phyloP scores from a whole-genome alignment of 495 filamentous ascomycete genomes.

The Penicillium daleae region DNA sequence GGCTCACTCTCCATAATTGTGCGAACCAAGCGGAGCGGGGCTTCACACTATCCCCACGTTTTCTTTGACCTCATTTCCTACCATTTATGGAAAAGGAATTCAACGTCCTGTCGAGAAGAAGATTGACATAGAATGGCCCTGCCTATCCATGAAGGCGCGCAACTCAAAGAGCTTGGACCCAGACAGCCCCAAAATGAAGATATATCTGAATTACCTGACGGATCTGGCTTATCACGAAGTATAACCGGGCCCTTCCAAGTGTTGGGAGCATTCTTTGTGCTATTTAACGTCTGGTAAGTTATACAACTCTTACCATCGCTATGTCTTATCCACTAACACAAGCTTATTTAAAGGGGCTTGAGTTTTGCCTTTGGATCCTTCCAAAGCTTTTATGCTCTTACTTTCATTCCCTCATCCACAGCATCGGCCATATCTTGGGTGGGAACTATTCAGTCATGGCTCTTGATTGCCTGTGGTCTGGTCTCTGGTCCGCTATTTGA shows the following conservation, averaged over 20 bases:
- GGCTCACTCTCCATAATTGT: neutral
- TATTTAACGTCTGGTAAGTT: slow-evolving; percentile 13
- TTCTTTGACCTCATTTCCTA: neutral
- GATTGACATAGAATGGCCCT: neutral
- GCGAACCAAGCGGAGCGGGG: neutral
- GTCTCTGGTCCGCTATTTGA: slow-evolving; percentile 51
- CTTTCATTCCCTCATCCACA: slow-evolving; percentile 24
- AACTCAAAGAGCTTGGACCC: neutral
- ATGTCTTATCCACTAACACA: neutral
- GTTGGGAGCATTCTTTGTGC: slow-evolving; percentile 5
- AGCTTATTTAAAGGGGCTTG: neutral
- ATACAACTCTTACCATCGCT: neutral
- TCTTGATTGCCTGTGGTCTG: slow-evolving; percentile 43
- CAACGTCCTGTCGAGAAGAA: neutral
- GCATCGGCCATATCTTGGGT: slow-evolving; percentile 50
- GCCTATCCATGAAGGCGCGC: neutral
- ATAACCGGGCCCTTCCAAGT: slow-evolving; percentile 1
- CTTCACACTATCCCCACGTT: neutral
- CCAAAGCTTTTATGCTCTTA: slow-evolving; percentile 46
- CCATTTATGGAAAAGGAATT: neutral
- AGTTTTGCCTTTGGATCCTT: slow-evolving; percentile 45
- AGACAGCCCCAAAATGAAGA: neutral
- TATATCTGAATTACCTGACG: neutral
- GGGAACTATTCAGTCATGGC: slow-evolving; percentile 44
- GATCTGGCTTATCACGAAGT: neutral